phyloP scores from a whole-genome alignment of 192 early-diverging fungal genomes.

The Mortierella antarctica region DNA sequence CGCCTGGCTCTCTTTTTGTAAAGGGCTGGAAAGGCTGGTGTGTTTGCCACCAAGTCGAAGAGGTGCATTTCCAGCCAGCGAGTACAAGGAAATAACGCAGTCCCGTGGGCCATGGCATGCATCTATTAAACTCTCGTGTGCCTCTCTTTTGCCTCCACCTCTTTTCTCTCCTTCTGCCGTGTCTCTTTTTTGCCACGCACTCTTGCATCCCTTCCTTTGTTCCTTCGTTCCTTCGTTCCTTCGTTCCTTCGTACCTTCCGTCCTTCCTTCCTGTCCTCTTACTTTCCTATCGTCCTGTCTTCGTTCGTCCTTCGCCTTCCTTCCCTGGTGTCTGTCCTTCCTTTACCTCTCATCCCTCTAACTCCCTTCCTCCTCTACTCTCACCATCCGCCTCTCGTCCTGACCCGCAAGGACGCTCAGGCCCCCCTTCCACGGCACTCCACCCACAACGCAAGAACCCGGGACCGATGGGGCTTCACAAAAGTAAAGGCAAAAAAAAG shows the following conservation, averaged over 20 bases:
- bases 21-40: no score
- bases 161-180: no score
- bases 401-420: no score
- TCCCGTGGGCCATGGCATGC: no score
- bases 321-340: not conserved
- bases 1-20: no score
- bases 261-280: not conserved
- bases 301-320: not conserved
- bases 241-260: not conserved
- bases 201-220: not conserved
- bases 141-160: not conserved
- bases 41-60: no score
- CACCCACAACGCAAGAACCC: no score
- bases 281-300: not conserved
- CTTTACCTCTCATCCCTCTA: not conserved
- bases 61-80: no score
- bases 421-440: no score
- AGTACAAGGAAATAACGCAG: no score
- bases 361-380: not conserved
- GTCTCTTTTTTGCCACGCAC: not conserved
- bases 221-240: not conserved
- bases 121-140: not conserved
- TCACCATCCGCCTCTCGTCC: not conserved
- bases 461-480: conserved; percentile 23
- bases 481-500: conserved; percentile 11